phyloP scores from a whole-genome alignment of 2,329 filamentous ascomycete species.

The Lecanosticta acicola region DNA sequence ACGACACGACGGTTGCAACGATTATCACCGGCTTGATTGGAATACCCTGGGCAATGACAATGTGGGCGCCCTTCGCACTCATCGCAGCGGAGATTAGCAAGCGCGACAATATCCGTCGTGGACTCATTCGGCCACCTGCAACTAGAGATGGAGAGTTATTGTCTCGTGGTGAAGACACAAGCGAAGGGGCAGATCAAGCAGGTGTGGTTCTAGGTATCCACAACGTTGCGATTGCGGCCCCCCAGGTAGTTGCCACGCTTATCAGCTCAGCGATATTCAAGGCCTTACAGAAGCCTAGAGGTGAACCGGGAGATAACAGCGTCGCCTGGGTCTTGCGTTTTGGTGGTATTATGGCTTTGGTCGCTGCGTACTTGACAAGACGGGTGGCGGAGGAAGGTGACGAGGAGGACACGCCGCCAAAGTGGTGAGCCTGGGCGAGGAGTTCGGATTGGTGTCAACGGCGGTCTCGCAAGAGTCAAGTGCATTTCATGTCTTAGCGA shows the following conservation, averaged over 20 bases:
- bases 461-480: neutral
- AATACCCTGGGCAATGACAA: constrained; percentile 68
- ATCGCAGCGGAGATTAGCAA: constrained; percentile 88
- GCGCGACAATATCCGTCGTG: constrained; percentile 62
- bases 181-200: constrained; percentile 63
- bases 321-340: constrained; percentile 82
- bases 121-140: constrained; percentile 38
- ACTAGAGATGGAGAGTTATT: constrained; percentile 34
- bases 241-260: constrained; percentile 84
- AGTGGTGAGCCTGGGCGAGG: neutral
- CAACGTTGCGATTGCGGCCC: constrained; percentile 88
- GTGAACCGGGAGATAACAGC: constrained; percentile 76
- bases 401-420: constrained; percentile 5
- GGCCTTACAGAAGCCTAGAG: constrained; percentile 78
- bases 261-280: constrained; percentile 80
- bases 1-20: constrained; percentile 64
- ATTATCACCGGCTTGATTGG: constrained; percentile 75
- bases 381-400: constrained; percentile 17
- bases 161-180: constrained; percentile 46
- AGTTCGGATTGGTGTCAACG: neutral
- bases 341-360: constrained; percentile 70
- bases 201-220: constrained; percentile 91
- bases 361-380: constrained; percentile 51
- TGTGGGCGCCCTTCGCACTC: constrained; percentile 56
- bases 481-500: neutral